Evolutionary conservation across 352 stramenopile genomes (phyloP), one percentile per base, ranked within the genome.

Genomic region (Globisporangium okanoganense): DNA sequence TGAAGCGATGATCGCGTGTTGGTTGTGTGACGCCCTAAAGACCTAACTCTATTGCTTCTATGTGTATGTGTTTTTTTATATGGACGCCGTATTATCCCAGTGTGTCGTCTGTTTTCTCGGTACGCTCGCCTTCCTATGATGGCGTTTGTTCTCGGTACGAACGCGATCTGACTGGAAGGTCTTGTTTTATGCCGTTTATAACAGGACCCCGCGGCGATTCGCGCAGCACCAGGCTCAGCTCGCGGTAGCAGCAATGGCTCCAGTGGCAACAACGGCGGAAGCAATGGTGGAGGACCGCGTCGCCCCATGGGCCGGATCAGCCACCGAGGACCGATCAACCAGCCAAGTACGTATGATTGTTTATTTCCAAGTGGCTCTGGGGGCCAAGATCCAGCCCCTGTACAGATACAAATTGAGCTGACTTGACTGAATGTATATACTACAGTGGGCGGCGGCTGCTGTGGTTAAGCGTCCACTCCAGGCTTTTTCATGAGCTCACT

Each of bases 231-330:
- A 50, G 57, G 56, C 13, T 61, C 49, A 47, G 64, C 58, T 44
- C 47, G 62, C 8, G 50, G 45, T 35, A 38, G 40, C 16, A 5
- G 16, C 47, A 53, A 24, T 24, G 47, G 47, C 2, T 36, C 22
- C 14, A 50, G 31, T 14, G 25, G 38, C 49, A 38, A 25, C 16
- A 48, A 45, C 20, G 47, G 62, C 29, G 14, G 43, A 22, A 24
- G n/a, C 44, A 56, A 24, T 10, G 48, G 62, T 18, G 14, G 66
- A 33, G 75, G 67, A 7, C 79, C 75, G 1, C 71, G 73, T 31
- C 75, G 77, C 24, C 79, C 71, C 8, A 90, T 92, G 71, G 83
- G 83, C 35, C 57, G 76, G 55, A 69, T 90, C 47, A 78, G 69
- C 56, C 70, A 78, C 55, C 73, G 70, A 7, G 72, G 67, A 35